phyloP scores from a whole-genome alignment of 1,284 basidiomycete species.

The Tilletia indica region DNA sequence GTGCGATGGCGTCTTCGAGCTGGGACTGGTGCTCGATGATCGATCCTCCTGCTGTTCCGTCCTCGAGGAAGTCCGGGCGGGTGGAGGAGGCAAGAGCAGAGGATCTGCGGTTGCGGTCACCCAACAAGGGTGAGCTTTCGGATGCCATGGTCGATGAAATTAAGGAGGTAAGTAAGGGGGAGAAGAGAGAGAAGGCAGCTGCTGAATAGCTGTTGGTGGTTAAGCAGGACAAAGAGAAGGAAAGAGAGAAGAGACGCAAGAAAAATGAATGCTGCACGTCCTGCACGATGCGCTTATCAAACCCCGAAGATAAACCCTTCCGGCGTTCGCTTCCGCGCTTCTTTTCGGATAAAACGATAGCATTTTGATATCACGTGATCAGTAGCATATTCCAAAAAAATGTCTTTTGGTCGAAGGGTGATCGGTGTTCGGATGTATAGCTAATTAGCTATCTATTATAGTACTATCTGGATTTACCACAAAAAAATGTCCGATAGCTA shows the following conservation, averaged over 20 bases:
- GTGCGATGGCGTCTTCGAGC: constrained; percentile 20
- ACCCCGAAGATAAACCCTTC: no score
- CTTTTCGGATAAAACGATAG: no score
- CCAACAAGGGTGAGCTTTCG: constrained; percentile 5
- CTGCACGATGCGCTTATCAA: no score
- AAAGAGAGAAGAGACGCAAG: neutral
- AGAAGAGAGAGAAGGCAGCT: neutral
- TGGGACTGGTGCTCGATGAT: constrained; percentile 20
- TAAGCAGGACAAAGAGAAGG: neutral
- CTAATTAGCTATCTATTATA: no score
- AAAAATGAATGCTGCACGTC: neutral
- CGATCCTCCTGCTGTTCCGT: neutral
- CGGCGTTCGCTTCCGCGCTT: no score
- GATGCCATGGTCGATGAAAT: neutral
- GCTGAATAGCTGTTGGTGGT: neutral
- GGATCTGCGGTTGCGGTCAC: constrained; percentile 6
- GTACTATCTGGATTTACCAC: no score
- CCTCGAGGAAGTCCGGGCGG: constrained; percentile 15
- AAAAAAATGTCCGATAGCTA: no score
- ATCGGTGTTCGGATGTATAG: no score
- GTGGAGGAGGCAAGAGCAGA: constrained; percentile 8
- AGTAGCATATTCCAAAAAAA: no score
- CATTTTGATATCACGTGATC: no score
- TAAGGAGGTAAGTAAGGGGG: neutral
- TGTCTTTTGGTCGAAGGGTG: no score